These are phyloP conservation scores for Blattamonas nauphoetae DNA, from an alignment of 78 protist genomes.

Conservation along the genomic window DNA sequence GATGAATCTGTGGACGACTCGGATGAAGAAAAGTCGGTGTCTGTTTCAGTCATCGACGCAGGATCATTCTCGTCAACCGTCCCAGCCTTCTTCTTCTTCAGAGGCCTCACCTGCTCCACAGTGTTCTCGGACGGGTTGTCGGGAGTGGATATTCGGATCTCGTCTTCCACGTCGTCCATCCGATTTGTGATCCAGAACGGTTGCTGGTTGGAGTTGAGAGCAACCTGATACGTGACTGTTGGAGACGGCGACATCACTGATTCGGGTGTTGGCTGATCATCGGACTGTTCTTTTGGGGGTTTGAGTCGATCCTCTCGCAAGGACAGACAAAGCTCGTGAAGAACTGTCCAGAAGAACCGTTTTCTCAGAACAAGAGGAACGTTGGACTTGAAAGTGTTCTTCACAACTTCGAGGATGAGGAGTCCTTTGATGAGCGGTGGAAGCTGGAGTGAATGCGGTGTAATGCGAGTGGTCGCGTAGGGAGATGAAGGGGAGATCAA, in stretches of 20 bases:
- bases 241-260: neutral
- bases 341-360: neutral
- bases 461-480: neutral
- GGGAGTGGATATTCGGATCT: neutral
- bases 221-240: no score
- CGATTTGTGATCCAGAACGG: neutral
- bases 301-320: neutral
- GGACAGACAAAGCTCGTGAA: neutral
- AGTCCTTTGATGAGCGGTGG: neutral
- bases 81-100: neutral
- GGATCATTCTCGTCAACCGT: neutral
- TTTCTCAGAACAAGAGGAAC: neutral
- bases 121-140: neutral
- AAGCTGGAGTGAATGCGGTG: neutral
- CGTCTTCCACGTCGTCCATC: neutral
- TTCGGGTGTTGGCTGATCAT: neutral
- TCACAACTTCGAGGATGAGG: neutral
- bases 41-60: neutral
- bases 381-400: neutral
- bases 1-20: neutral
- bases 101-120: neutral
- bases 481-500: neutral
- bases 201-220: neutral
- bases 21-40: neutral
- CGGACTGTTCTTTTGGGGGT: neutral